Conservation (phyloP, 257 asterid genomes). For the Linderniella brevidens region DNA sequence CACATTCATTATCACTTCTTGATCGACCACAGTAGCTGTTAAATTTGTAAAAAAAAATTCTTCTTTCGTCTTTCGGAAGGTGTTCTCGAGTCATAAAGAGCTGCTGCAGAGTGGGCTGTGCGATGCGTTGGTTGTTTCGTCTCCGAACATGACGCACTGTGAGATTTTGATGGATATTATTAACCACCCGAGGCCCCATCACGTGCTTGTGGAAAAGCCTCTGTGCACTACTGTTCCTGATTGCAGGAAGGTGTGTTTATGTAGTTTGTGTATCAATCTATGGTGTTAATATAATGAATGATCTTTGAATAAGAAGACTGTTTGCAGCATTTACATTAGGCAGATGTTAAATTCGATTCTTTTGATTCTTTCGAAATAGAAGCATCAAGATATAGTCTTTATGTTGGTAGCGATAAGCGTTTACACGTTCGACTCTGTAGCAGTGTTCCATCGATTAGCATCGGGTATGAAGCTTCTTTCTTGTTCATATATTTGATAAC, state of each 20-base stretch:
- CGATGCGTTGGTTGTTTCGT: conserved; percentile 60
- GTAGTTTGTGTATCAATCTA: no score
- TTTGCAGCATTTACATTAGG: no score
- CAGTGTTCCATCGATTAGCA: no score
- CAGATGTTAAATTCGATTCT: no score
- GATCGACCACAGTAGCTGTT: neutral
- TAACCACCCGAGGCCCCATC: conserved; percentile 52
- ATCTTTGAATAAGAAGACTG: no score
- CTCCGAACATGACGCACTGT: conserved; percentile 91
- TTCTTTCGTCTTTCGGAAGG: conserved; percentile 16
- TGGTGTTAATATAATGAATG: no score
- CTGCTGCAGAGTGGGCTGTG: conserved; percentile 59
- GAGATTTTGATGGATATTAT: conserved; percentile 80
- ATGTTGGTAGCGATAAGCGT: no score
- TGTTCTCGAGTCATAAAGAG: conserved; percentile 53
- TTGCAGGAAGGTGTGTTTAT: conserved; percentile 43
- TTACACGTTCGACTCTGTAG: no score
- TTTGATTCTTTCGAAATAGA: no score
- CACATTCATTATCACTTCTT: neutral
- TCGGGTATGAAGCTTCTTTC: no score
- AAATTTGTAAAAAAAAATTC: neutral
- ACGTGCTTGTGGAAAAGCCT: conserved; percentile 94
- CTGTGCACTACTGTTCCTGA: conserved; percentile 70
- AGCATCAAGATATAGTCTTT: no score
- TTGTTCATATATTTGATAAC: no score